These are phyloP conservation scores for Vaccinium darrowii DNA, from an alignment of 148 eudicot species.

Conservation along the genomic window DNA sequence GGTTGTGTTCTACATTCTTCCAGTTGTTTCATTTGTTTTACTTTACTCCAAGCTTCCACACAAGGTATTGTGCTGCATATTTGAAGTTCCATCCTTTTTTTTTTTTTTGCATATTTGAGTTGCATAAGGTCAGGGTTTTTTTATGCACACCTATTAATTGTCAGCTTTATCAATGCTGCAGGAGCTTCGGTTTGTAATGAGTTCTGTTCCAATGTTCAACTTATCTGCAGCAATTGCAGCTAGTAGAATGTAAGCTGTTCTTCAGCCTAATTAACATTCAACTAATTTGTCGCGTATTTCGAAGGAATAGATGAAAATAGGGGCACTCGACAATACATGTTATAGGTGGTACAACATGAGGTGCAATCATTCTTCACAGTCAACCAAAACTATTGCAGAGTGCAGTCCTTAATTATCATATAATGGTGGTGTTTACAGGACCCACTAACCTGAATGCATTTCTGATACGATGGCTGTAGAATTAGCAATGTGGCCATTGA, in stretches of 20 bases:
- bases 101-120: background rate
- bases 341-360: background rate
- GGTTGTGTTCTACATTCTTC: slow-evolving; percentile 58
- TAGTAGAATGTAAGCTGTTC: slow-evolving; percentile 70
- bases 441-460: background rate
- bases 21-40: slow-evolving; percentile 64
- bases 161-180: slow-evolving; percentile 32
- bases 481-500: background rate
- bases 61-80: slow-evolving; percentile 57
- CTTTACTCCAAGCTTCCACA: slow-evolving; percentile 95
- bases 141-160: slow-evolving; percentile 1
- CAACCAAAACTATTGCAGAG: background rate
- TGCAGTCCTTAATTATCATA: background rate
- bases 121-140: background rate
- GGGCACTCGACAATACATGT: background rate
- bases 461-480: background rate
- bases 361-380: background rate
- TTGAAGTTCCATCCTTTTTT: background rate
- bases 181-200: slow-evolving; percentile 91
- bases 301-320: background rate
- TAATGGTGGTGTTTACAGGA: background rate
- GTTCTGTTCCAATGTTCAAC: slow-evolving; percentile 84
- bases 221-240: slow-evolving; percentile 88
- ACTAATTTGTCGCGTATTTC: background rate
- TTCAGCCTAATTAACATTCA: background rate